Percentiles rank a stretch among this genome's conserved stretches.
These are phyloP conservation scores for Metschnikowia proteae DNA, from an alignment of 805 yeast genomes.

Conservation along the genomic window DNA sequence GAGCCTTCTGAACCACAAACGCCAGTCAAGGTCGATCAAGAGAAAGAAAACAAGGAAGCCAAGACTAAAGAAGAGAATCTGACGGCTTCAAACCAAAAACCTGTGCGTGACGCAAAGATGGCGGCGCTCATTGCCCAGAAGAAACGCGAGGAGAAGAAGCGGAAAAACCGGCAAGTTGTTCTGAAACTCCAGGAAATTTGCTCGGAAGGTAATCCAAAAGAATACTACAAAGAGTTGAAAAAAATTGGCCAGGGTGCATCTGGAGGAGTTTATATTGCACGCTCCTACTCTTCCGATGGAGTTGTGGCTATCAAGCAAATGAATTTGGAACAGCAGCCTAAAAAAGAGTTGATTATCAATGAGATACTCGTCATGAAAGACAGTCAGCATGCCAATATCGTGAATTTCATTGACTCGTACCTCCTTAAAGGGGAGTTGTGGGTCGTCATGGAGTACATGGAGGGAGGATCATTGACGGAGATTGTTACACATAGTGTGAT, in stretches of 20 bases:
- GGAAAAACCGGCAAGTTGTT: slow-evolving; percentile 67
- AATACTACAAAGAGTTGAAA: slow-evolving; percentile 59
- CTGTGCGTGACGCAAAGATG: slow-evolving; percentile 48
- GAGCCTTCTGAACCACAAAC: neutral
- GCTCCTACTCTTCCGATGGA: slow-evolving; percentile 35
- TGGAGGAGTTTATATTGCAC: slow-evolving; percentile 93
- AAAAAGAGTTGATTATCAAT: slow-evolving; percentile 81
- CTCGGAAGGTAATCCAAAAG: slow-evolving; percentile 78
- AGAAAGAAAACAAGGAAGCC: slow-evolving; percentile 11
- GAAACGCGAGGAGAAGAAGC: slow-evolving; percentile 75
- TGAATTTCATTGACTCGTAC: slow-evolving; percentile 19
- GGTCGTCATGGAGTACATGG: slow-evolving; percentile 99
- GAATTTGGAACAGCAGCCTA: slow-evolving; percentile 92
- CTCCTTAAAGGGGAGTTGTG: slow-evolving; percentile 75
- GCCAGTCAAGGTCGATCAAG: slow-evolving; percentile 9
- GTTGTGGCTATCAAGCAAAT: slow-evolving; percentile 92
- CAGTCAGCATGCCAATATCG: slow-evolving; percentile 19
- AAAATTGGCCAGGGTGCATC: slow-evolving; percentile 98
- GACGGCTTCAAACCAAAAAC: slow-evolving; percentile 20
- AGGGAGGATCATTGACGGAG: slow-evolving; percentile 95
- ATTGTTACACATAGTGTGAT: slow-evolving; percentile 86
- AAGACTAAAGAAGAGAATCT: slow-evolving; percentile 9
- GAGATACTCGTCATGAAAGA: slow-evolving; percentile 22
- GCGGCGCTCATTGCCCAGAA: slow-evolving; percentile 57
- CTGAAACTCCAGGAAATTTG: slow-evolving; percentile 73